Evolutionary conservation across 352 stramenopile species (phyloP), one percentile per base, ranked within the genome.

Genomic region (Pythium coloratum): DNA sequence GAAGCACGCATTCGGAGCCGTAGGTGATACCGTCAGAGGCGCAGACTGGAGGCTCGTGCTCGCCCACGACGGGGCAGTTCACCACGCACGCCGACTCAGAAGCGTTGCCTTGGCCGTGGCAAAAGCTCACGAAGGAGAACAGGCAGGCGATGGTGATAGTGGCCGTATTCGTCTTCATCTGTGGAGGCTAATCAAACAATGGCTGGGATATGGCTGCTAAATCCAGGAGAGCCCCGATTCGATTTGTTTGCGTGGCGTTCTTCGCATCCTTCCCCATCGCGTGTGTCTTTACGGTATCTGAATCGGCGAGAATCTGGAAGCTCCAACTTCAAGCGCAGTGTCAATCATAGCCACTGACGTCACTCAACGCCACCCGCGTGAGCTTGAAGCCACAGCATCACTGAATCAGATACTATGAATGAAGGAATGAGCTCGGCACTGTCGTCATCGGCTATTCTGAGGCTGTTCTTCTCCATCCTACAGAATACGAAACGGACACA

Each of bases 21-120:
- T 73, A 73, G 16, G 59, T 72, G 32, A 59, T 20, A n/a, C 61
- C 61, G n/a, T 72, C 62, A 3, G 47, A 67, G 20, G 53, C 66
- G 20, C 66, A 72, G 4, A 72, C 59, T 10, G 59, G 13, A 10
- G 38, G 36, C 36, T 3, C 24, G 6, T 26, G n/a, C 16, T 24
- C 10, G 7, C 12, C 26, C 56, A 34, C 56, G 20, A 16, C 12
- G 26, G n/a, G 36, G 14, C 36, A 54, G 40, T 62, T n/a, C n/a
- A 62, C 56, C 10, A 38, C 36, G 12, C 56, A 62, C 36, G 16
- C 5, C 34, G 38, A 38, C 18, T 61, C 36, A 16, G 36, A 14
- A 12, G 7, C 36, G 10, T 16, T 42, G 6, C 36, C 10, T 10
- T 42, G 7, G 36, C 7, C 36, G 36, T 12, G 3, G 36, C 36